Percentiles rank a stretch among this genome's conserved stretches.
phyloP scores from a whole-genome alignment of 1,139 yeast genomes.

The Geotrichum restrictum region DNA sequence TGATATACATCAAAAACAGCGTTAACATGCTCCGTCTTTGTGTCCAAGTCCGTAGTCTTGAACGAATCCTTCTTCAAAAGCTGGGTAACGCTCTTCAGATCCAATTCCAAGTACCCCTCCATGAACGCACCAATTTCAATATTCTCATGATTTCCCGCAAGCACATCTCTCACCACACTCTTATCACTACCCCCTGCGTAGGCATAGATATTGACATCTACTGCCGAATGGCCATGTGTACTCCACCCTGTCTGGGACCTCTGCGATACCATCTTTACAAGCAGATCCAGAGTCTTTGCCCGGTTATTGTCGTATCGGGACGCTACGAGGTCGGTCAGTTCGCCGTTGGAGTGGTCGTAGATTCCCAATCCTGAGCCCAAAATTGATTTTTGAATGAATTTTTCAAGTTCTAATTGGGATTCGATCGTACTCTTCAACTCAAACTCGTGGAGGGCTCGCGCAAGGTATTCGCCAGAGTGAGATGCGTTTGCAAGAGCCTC shows the following conservation, averaged over 20 bases:
- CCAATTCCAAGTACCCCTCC: slow-evolving; percentile 54
- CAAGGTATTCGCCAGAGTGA: slow-evolving; percentile 69
- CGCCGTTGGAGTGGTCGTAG: slow-evolving; percentile 49
- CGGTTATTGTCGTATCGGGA: slow-evolving; percentile 36
- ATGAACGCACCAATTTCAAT: slow-evolving; percentile 73
- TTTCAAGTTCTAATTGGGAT: slow-evolving; percentile 37
- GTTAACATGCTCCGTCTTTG: background rate
- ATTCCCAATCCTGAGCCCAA: slow-evolving; percentile 60
- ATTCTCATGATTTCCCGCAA: slow-evolving; percentile 59
- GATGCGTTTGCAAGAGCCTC: slow-evolving; percentile 59
- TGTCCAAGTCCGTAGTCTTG: background rate
- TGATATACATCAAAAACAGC: too few relatives aligned
- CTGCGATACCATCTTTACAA: slow-evolving; percentile 59
- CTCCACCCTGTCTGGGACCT: slow-evolving; percentile 84
- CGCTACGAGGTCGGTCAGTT: slow-evolving; percentile 40
- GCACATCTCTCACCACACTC: slow-evolving; percentile 35
- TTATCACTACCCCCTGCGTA: slow-evolving; percentile 53
- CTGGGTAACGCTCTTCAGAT: slow-evolving; percentile 51
- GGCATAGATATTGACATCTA: slow-evolving; percentile 80
- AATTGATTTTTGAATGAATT: slow-evolving; percentile 51
- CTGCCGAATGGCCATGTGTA: slow-evolving; percentile 86
- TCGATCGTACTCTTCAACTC: background rate
- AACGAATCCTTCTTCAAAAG: slow-evolving; percentile 19
- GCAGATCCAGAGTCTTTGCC: slow-evolving; percentile 38
- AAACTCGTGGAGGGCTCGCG: slow-evolving; percentile 31